Evolutionary conservation across 2,329 filamentous ascomycete species (phyloP), one percentile per base, ranked within the genome.

Genomic region (Paecilomyces dactylethromorphus): DNA sequence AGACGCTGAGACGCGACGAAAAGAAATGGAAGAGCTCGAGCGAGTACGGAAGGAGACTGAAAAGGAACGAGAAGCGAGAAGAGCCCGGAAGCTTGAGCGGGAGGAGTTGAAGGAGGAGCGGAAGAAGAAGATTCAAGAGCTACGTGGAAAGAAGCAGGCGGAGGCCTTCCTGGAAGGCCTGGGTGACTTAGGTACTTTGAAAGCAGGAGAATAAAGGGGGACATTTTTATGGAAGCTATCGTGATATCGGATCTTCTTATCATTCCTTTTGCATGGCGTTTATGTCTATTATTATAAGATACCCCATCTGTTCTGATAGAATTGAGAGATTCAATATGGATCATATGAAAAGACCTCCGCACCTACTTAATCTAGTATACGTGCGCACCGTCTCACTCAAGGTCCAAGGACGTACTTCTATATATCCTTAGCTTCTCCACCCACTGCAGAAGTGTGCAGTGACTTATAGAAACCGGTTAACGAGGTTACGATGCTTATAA

Each of bases 11-110:
- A 79, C 81, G 63, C 75, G 84, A 54, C 80, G 87, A 69, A 74
- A 76, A 67, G 90, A 97, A 80, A 96, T 97, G 90, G 81, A 84
- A 64, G 82, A 81, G 52, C 77, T 97, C 58, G 82, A 85, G 63
- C 79, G 81, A 65, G 87, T 91, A 71, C 80, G 90, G 59, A 75
- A 79, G 62, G 83, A 85, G 69, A 94, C 90, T 56, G 88, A 92
- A 73, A 77, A 79, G 57, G 82, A 83, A 65, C 79, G 89, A 59
- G 74, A 75, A 60, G 80, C 80, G 64, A 78, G 81, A 61, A 81
- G 84, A 64, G 82, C 81, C 63, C 81, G 82, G 67, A 83, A 81
- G 69, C 82, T 83, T 65, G 81, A 79, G 66, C 79, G 87, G 69
- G 82, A 81, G 65, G 78, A 76, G 65, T 83, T 87, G 68, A 83